Percentiles rank a stretch among this genome's conserved stretches.
Conservation (phyloP, 1,284 basidiomycete species). For the Heterobasidion annosum region DNA sequence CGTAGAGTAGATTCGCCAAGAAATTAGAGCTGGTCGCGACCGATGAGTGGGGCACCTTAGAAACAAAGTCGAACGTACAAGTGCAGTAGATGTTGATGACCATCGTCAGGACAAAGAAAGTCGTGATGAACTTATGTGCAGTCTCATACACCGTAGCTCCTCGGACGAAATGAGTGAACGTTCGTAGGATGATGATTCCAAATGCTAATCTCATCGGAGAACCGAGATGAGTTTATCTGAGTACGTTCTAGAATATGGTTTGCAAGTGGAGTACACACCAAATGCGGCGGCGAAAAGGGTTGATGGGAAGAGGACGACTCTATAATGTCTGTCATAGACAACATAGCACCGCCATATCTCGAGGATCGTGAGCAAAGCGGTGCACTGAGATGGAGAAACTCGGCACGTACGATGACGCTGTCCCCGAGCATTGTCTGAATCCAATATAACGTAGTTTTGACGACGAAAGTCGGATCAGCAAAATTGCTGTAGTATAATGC, state of each 20-base stretch:
- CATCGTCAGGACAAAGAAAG: neutral
- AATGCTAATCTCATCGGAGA: neutral
- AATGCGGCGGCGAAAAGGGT: neutral
- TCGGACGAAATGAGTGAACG: neutral
- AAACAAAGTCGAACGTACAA: neutral
- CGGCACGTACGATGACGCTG: neutral
- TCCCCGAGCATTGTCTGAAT: neutral
- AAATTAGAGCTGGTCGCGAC: neutral
- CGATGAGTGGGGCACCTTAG: neutral
- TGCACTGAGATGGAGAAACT: neutral
- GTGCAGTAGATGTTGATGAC: slow-evolving; percentile 1
- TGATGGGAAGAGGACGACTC: neutral
- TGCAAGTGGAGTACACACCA: neutral
- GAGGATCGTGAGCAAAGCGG: neutral
- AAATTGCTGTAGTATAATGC: neutral
- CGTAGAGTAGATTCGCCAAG: neutral
- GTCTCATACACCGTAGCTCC: neutral
- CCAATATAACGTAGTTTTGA: neutral
- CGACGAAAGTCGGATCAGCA: neutral
- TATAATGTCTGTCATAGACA: neutral
- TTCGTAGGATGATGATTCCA: neutral
- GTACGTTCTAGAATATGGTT: no score
- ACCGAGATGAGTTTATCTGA: neutral
- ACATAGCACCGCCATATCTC: slow-evolving; percentile 2
- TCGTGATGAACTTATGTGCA: neutral